Evolutionary conservation across 2,329 filamentous ascomycete species (phyloP), one percentile per base, ranked within the genome.

Genomic region (Xylariaceae sp.): DNA sequence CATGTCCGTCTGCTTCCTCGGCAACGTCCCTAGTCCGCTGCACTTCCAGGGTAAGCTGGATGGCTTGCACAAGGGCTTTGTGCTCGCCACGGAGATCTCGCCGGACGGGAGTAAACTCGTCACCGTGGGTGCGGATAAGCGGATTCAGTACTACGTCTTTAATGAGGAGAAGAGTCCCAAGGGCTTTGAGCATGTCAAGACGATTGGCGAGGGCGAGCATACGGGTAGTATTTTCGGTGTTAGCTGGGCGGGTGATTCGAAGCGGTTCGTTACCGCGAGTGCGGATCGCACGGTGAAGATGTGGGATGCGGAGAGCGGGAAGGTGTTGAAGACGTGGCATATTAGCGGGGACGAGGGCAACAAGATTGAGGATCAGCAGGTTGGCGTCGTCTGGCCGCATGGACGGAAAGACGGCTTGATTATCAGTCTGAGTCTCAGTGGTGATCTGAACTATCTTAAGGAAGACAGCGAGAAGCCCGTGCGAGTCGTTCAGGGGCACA

Each of bases 261-360:
- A 87, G 71, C 86, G 85, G 67, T 86, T 99, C 65, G 93, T 90
- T 34, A 99, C 94, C 1, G 90, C 92, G 13, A 96, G 92, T 69
- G 93, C 91, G 7, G 94, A 99, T 72, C 91, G 94, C 76, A 97
- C 92, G 0, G 90, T 99, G 57, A 92, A 92, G 73, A 82, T 97
- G 30, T 99, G 94, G 94, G 92, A 97, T 70, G 86, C 85, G 2
- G 90, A 96, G 71, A 80, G 86, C 11, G 90, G 88, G 39, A 88
- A 88, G 71, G 84, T 84, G 17, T 79, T 88, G 6, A 89, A 95
- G 73, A 90, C 84, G 30, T 99, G 94, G 94, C 84, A 84, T 64
- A 83, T 97, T 72, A 92, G 92, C 18, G 85, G 84, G 37, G 88
- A 92, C 48, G 78, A 77, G 50, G 82, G 23, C 3, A 30, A 87